These are phyloP conservation scores for Galerina sulciceps DNA, from an alignment of 768 basidiomycete species.

Conservation along the genomic window DNA sequence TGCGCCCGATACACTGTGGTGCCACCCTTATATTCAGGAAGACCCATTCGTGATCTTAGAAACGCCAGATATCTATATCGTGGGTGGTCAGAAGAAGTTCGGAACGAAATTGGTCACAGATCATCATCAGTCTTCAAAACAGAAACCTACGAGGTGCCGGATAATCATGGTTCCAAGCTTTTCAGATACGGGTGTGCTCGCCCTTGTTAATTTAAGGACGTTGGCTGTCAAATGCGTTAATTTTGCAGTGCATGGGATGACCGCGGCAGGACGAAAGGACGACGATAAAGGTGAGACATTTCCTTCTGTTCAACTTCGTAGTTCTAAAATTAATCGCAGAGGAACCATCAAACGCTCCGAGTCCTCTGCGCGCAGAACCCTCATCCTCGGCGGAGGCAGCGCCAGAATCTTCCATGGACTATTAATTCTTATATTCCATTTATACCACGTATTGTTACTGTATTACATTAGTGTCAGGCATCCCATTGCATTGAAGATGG, in stretches of 20 bases:
- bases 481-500: constrained; percentile 90
- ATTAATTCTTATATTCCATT: constrained; percentile 15
- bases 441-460: constrained; percentile 3
- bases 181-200: constrained; percentile 74
- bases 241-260: constrained; percentile 57
- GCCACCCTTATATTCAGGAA: constrained; percentile 85
- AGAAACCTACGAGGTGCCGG: constrained; percentile 53
- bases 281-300: constrained; percentile 18
- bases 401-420: constrained; percentile 29
- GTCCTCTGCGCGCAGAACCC: constrained; percentile 29
- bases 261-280: constrained; percentile 31
- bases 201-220: constrained; percentile 79
- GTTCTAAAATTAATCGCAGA: constrained; percentile 13
- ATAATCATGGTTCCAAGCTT: constrained; percentile 86
- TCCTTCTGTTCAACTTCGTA: neutral
- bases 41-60: constrained; percentile 91
- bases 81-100: constrained; percentile 91
- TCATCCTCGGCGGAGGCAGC: constrained; percentile 16
- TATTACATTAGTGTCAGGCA: constrained; percentile 35
- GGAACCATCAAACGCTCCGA: constrained; percentile 14
- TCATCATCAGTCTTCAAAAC: constrained; percentile 33
- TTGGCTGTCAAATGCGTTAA: constrained; percentile 68
- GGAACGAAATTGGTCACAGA: constrained; percentile 68
- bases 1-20: constrained; percentile 98
- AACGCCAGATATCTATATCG: constrained; percentile 88